These are phyloP conservation scores for Agrocybe praecox DNA, from an alignment of 768 basidiomycete genomes.

Conservation along the genomic window DNA sequence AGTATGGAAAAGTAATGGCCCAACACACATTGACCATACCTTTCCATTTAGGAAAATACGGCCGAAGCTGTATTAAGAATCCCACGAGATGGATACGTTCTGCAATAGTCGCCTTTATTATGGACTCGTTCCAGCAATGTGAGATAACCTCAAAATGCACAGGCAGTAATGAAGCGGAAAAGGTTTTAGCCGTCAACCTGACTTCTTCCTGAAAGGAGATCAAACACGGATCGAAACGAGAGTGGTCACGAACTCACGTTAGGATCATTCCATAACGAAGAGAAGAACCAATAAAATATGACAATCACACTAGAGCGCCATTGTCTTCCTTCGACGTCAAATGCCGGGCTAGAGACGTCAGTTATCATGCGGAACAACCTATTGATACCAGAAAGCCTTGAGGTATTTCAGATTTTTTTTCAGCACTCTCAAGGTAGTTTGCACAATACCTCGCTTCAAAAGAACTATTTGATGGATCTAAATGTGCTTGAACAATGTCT, in stretches of 20 bases:
- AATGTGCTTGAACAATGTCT: conserved; percentile 42
- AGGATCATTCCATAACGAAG: conserved; percentile 63
- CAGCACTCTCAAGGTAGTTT: not conserved
- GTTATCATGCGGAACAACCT: conserved; percentile 67
- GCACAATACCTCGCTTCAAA: conserved; percentile 34
- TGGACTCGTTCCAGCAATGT: conserved; percentile 65
- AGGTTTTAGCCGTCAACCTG: conserved; percentile 57
- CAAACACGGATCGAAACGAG: not conserved
- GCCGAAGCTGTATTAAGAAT: conserved; percentile 69
- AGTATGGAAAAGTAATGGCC: not conserved
- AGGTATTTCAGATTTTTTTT: not conserved
- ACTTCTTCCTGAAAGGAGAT: conserved; percentile 64
- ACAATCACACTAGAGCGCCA: conserved; percentile 66
- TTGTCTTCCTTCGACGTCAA: conserved; percentile 63
- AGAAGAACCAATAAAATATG: conserved; percentile 64
- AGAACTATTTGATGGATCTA: conserved; percentile 31
- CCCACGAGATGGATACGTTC: conserved; percentile 61
- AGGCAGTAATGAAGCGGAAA: conserved; percentile 61
- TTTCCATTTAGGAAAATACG: conserved; percentile 70
- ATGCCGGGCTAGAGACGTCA: conserved; percentile 65
- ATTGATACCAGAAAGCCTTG: conserved; percentile 52
- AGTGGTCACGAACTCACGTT: conserved; percentile 38
- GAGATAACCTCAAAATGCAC: conserved; percentile 68
- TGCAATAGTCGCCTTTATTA: conserved; percentile 53
- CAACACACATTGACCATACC: conserved; percentile 34